Percentiles rank a stretch among this genome's conserved stretches.
Conservation (phyloP, 306 rosid genomes). For the Betula pendula region DNA sequence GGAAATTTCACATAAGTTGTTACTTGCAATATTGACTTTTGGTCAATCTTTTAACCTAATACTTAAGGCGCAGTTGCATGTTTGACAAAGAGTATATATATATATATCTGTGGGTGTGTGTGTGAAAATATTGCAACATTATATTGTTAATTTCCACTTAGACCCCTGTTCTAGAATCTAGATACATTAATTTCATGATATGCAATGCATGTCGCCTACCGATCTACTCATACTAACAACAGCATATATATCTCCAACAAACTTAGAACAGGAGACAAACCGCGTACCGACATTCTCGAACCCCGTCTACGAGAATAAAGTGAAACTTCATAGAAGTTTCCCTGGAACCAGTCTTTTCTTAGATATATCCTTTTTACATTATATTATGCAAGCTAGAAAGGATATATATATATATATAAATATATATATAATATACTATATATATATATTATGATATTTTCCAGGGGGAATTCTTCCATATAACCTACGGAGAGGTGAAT, state of each 20-base stretch:
- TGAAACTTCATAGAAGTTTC: constrained; percentile 5
- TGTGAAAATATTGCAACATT: constrained; percentile 19
- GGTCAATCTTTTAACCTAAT: constrained; percentile 30
- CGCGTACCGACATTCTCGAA: not conserved
- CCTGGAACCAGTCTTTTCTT: not conserved
- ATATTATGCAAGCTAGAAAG: not conserved
- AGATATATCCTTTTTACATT: not conserved
- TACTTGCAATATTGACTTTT: constrained; percentile 19
- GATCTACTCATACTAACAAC: not conserved
- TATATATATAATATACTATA: no score
- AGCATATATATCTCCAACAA: not conserved
- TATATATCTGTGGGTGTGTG: not conserved
- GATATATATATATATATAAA: no score
- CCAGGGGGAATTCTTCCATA: no score
- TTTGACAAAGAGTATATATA: constrained; percentile 27
- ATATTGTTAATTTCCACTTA: constrained; percentile 5
- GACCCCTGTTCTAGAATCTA: not conserved
- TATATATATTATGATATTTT: no score
- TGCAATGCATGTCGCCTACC: not conserved
- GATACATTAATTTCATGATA: not conserved
- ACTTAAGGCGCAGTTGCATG: constrained; percentile 13
- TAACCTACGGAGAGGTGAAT: no score
- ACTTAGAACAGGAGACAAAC: not conserved
- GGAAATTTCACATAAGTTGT: constrained; percentile 2
- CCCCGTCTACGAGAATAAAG: not conserved